Conservation (phyloP, 305 asterid species). For the Fraxinus sp. region DNA sequence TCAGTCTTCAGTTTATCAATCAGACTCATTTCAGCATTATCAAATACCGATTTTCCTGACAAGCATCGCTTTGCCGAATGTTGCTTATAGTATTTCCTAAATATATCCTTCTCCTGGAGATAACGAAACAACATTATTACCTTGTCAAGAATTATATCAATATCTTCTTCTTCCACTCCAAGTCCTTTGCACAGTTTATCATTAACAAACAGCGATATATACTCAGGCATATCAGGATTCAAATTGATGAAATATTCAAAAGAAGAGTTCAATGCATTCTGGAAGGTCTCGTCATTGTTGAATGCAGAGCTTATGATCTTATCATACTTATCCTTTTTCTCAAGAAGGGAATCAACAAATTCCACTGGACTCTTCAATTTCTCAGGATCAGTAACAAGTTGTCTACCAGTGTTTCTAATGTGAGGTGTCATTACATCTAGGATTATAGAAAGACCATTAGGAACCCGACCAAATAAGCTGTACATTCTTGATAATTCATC, state of each 20-base stretch:
- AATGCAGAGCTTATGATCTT: neutral
- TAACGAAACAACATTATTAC: neutral
- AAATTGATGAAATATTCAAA: neutral
- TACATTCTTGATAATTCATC: neutral
- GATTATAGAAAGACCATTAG: neutral
- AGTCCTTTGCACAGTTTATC: constrained; percentile 1
- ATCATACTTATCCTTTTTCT: neutral
- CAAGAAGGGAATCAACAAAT: neutral
- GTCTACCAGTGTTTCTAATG: neutral
- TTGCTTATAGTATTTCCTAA: neutral
- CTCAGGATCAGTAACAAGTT: neutral
- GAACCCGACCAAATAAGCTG: neutral
- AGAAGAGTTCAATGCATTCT: neutral
- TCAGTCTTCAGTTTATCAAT: neutral
- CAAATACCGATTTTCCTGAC: neutral
- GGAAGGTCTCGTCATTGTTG: constrained; percentile 1
- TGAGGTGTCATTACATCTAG: neutral
- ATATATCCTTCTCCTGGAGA: neutral
- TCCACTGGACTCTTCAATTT: neutral
- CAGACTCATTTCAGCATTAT: neutral
- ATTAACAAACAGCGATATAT: neutral
- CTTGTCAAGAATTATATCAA: neutral
- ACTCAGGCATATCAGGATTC: neutral
- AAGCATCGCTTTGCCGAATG: neutral
- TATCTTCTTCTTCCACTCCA: neutral